Base-by-base conservation (phyloP, 441 rosid species). In the Daphne laureola region DNA sequence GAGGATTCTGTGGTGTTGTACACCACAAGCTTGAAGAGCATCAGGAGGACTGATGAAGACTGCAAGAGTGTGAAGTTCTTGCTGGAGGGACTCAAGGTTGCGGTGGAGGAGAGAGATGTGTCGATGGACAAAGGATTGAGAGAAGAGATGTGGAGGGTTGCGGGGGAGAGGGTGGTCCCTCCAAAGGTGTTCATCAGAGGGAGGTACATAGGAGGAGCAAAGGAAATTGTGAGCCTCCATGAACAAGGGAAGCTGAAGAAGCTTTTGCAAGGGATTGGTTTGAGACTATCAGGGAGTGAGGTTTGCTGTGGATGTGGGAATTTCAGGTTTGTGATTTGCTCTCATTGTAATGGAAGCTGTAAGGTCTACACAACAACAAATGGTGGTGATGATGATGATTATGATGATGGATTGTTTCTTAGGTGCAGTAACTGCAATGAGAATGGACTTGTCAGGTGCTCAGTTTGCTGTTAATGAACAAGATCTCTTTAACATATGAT, bases 131-230 rank as follows among this genome's bases (percentile, higher is more conserved):
- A 69, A 62, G 94, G 74, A 61, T 86, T 61, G 71, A 72, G 90
- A 68, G 95, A 83, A 42, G 95, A 84, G 66, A 68, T 87, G 47
- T 83, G 90, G 95, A 73, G 71, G 58, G 45, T 79, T 15, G 51
- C 83, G 57, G 85, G 82, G 0, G 73, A 65, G 6, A 78, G 79
- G 69, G 90, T 70, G 45, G 67, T 81, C 13, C 85, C 92, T 27
- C 97, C 98, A 1, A 83, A 76, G 72, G 73, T 93, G 42, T 93
- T 93, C 66, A 63, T 93, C 14, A 81, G 58, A 49, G 98, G 96
- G 47, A 84, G 79, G 64, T 80, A 74, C 74, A 75, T 93, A 25
- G 98, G 98, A 49, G 97, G 96, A 64, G 92, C 90, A 8, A 92
- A 87, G 35, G 86, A 83, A 73, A 93, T 84, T 23, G 74, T 81